phyloP scores from a whole-genome alignment of 2,329 filamentous ascomycete genomes.

The Trichoderma semiorbis region DNA sequence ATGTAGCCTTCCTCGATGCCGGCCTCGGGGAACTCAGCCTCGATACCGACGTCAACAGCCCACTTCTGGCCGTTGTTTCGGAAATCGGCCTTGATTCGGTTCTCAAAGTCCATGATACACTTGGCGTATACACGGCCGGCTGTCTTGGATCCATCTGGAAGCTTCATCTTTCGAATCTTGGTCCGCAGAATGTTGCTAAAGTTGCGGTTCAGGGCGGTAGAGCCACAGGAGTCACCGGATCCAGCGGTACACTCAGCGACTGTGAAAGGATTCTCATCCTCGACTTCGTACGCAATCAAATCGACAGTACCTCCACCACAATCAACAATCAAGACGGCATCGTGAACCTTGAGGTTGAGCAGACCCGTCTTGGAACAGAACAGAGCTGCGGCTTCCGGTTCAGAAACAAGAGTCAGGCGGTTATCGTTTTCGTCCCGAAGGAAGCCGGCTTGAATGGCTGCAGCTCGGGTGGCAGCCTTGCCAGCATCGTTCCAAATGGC shows the following conservation, averaged over 20 bases:
- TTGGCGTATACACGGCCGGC: conserved; percentile 98
- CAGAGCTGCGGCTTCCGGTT: conserved; percentile 93
- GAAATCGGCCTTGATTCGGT: conserved; percentile 99
- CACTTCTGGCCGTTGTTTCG: conserved; percentile 98
- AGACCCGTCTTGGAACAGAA: conserved; percentile 98
- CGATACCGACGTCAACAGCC: conserved; percentile 97
- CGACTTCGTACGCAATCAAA: conserved; percentile 97
- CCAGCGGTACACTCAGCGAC: conserved; percentile 96
- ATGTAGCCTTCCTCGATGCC: conserved; percentile 99
- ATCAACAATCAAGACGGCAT: conserved; percentile 96
- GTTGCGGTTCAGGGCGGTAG: conserved; percentile 95
- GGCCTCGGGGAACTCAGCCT: conserved; percentile 95
- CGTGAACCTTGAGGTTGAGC: conserved; percentile 94
- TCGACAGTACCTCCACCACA: conserved; percentile 98
- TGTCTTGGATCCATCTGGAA: conserved; percentile 93
- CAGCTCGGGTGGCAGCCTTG: conserved; percentile 92
- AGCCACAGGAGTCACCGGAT: conserved; percentile 95
- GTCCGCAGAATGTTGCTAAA: conserved; percentile 97
- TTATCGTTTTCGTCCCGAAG: conserved; percentile 97
- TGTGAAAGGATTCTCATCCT: conserved; percentile 95
- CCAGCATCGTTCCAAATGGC: conserved; percentile 99
- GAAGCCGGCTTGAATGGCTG: conserved; percentile 95
- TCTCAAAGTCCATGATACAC: conserved; percentile 99
- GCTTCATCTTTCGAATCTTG: conserved; percentile 99
- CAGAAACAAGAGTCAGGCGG: conserved; percentile 87